These are phyloP conservation scores for Globisporangium mamillatum DNA, from an alignment of 352 stramenopile genomes.

Conservation along the genomic window DNA sequence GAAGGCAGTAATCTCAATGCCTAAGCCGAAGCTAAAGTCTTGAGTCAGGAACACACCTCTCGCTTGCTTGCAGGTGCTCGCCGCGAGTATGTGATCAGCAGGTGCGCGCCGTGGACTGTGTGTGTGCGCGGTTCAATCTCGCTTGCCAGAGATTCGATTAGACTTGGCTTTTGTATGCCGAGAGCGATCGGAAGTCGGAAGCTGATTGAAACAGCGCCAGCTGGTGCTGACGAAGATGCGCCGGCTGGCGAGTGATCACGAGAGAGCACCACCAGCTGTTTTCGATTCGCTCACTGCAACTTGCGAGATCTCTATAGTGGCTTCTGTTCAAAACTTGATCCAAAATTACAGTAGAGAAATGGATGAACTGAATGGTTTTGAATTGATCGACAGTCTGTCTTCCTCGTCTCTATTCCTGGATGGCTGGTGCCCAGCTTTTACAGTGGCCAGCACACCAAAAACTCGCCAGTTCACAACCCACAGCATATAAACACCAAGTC, in stretches of 20 bases:
- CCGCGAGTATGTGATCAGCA: background rate
- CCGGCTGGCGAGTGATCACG: background rate
- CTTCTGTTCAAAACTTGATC: background rate
- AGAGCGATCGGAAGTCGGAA: background rate
- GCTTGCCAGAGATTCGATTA: background rate
- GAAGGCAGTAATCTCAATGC: background rate
- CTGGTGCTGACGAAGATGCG: constrained; percentile 4
- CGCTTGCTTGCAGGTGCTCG: background rate
- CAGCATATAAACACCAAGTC: background rate
- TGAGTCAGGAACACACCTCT: background rate
- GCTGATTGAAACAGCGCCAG: background rate
- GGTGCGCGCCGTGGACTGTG: background rate
- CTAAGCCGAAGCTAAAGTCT: background rate
- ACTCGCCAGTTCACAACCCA: background rate
- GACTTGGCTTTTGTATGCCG: background rate
- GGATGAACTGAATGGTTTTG: constrained; percentile 5
- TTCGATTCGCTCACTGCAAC: background rate
- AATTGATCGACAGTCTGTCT: constrained; percentile 4
- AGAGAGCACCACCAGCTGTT: background rate
- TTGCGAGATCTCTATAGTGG: background rate
- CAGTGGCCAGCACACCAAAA: background rate
- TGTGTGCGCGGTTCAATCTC: background rate
- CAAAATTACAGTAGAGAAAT: background rate
- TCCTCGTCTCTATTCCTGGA: background rate
- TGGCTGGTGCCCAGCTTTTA: background rate